Percentiles rank a stretch among this genome's conserved stretches.
Conservation (phyloP, 1,284 basidiomycete genomes). For the Leccinum cinnamomeum region DNA sequence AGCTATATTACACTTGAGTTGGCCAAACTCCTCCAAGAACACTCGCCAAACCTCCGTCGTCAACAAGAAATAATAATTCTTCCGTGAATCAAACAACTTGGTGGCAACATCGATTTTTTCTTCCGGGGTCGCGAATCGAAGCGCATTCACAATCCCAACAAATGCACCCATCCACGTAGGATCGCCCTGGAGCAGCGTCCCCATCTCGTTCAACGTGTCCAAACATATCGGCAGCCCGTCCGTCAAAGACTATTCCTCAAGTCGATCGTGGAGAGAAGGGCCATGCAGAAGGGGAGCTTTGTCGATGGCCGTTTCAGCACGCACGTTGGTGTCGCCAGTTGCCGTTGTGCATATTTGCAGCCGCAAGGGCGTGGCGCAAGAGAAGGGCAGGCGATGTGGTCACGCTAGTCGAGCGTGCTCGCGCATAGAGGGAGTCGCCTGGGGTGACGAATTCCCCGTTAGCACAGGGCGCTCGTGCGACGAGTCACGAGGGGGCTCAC, state of each 20-base stretch:
- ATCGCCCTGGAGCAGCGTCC: conserved; percentile 4
- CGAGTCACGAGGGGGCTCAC: no score
- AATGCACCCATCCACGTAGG: not conserved
- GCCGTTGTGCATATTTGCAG: no score
- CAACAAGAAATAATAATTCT: conserved; percentile 9
- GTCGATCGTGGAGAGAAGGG: conserved; percentile 9
- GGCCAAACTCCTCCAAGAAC: not conserved
- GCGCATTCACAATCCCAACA: not conserved
- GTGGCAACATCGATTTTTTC: conserved; percentile 8
- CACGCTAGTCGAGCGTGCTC: no score
- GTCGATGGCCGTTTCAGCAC: not conserved
- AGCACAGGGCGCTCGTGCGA: no score
- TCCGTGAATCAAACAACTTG: conserved; percentile 12
- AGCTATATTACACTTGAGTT: not conserved
- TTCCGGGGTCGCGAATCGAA: not conserved
- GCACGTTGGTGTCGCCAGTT: no score
- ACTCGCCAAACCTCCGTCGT: conserved; percentile 13
- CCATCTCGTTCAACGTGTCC: conserved; percentile 10
- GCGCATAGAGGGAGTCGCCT: no score
- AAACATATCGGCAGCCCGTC: conserved; percentile 2
- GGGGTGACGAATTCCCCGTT: no score
- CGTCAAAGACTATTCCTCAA: conserved; percentile 9
- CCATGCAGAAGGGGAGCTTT: conserved; percentile 1
- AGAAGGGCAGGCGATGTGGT: no score
- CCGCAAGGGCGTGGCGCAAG: no score